These are phyloP conservation scores for Cyberlindnera amylophila DNA, from an alignment of 805 yeast species.

Conservation along the genomic window DNA sequence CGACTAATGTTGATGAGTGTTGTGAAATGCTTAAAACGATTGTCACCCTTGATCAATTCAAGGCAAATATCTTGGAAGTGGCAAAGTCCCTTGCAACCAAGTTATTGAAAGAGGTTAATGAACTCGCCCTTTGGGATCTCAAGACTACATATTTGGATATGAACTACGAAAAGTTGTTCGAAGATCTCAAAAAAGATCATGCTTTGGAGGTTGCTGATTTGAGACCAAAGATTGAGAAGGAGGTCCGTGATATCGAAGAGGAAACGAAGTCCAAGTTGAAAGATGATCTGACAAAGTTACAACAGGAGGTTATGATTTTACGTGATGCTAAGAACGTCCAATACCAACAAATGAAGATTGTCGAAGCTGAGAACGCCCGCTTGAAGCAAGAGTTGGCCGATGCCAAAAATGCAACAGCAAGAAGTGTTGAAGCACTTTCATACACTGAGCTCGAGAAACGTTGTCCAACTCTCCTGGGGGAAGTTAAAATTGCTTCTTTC, in stretches of 20 bases:
- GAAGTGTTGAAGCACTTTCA: no score
- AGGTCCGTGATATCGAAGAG: not conserved
- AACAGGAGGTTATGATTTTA: conserved; percentile 1
- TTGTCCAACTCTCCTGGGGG: no score
- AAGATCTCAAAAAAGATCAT: conserved; percentile 1
- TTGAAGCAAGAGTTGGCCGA: conserved; percentile 5
- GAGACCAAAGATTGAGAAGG: conserved; percentile 4
- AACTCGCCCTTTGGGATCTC: conserved; percentile 4
- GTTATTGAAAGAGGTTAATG: conserved; percentile 3
- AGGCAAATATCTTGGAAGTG: conserved; percentile 4
- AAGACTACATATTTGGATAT: conserved; percentile 9
- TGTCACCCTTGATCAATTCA: conserved; percentile 4
- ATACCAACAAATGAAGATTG: conserved; percentile 1
- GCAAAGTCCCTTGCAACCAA: conserved; percentile 9
- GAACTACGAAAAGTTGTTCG: conserved; percentile 5
- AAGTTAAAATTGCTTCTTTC: conserved; percentile 5
- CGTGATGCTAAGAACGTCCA: not conserved
- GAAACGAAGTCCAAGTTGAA: not conserved
- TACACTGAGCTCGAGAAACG: conserved; percentile 12
- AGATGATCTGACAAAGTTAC: not conserved
- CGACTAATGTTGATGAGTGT: conserved; percentile 4
- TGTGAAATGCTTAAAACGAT: not conserved
- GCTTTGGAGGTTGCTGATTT: not conserved
- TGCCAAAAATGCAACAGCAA: not conserved
- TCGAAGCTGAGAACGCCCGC: conserved; percentile 1